Base-by-base conservation (phyloP, 1,139 yeast species). In the Taiozyma onychis region DNA sequence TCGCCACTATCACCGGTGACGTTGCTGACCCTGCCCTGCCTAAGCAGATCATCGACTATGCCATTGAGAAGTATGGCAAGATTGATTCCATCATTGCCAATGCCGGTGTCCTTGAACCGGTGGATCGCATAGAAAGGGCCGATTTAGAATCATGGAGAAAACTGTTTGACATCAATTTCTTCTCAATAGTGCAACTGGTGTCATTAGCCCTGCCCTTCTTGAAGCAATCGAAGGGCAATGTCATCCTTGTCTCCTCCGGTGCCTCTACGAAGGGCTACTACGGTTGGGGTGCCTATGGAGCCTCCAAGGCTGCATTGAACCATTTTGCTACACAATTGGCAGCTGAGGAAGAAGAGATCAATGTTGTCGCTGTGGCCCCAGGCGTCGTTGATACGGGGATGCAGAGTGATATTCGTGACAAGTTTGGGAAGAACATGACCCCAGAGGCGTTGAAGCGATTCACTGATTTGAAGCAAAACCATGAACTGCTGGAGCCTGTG, bases 231-330 rank as follows among this genome's bases (percentile, higher is more conserved):
- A 67, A 75, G n/a, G 93, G 95, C 1, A 76, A 74, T 45, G 73
- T 86, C 34, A 74, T 91, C 21, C 81, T 85, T 50, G 96, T 90
- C 0, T 86, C 95, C 27, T 87, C 96, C 1, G 97, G 97, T 8
- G 97, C 98, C 0, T 76, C 91, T 2, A 71, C 75, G 1, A 73
- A 72, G 44, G 71, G 81, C 18, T 82, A 81, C 60, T 68, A 69
- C 57, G 90, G 91, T 13, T 90, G 97, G 97, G 84, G 85, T 39
- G 95, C 96, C 4, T 91, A 91, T 61, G 96, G 97, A 1, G 73
- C 90, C 3, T 82, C 96, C 18, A 91, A 91, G 68, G 97, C 97
- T 0, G 96, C 97, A 0, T 66, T 90, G 51, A 88, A 91, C 67
- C 90, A 84, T 61, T 75, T 89, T 49, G 81, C 87, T 9, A 65